Evolutionary conservation across 1,139 yeast species (phyloP).

Genomic region (Nakaseomyces delphensis): DNA sequence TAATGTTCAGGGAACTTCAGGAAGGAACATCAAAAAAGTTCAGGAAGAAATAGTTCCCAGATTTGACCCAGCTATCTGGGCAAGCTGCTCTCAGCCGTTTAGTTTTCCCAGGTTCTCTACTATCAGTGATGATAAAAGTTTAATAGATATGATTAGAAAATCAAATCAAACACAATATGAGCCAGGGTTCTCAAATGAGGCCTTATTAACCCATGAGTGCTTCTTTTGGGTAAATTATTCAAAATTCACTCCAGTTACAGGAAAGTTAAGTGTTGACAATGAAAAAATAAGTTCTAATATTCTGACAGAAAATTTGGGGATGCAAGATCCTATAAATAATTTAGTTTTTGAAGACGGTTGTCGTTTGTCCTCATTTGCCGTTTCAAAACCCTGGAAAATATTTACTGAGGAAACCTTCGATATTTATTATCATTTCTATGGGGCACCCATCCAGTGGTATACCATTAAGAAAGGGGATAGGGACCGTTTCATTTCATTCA

Average conservation of each 20-base stretch:
- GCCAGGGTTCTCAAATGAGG: background rate
- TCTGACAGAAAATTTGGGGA: background rate
- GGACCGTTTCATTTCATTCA: background rate
- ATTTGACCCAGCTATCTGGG: background rate
- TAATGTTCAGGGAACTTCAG: background rate
- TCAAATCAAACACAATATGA: background rate
- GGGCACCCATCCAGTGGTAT: slow-evolving; percentile 1
- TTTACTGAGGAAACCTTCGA: slow-evolving; percentile 18
- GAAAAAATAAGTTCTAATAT: background rate
- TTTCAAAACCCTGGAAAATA: slow-evolving; percentile 14
- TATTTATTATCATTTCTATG: slow-evolving; percentile 5
- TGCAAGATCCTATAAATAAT: background rate
- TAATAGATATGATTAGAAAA: background rate
- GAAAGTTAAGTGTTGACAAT: background rate
- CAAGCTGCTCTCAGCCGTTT: background rate
- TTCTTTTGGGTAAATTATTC: background rate
- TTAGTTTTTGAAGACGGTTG: background rate
- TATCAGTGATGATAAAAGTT: background rate
- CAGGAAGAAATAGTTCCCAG: background rate
- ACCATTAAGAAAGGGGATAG: background rate
- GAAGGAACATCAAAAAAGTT: background rate
- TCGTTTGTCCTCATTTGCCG: background rate
- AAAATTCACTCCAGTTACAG: background rate
- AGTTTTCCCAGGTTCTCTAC: background rate
- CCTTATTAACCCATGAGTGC: background rate